phyloP scores from a whole-genome alignment of 768 basidiomycete species.

The Mycena latifolia region DNA sequence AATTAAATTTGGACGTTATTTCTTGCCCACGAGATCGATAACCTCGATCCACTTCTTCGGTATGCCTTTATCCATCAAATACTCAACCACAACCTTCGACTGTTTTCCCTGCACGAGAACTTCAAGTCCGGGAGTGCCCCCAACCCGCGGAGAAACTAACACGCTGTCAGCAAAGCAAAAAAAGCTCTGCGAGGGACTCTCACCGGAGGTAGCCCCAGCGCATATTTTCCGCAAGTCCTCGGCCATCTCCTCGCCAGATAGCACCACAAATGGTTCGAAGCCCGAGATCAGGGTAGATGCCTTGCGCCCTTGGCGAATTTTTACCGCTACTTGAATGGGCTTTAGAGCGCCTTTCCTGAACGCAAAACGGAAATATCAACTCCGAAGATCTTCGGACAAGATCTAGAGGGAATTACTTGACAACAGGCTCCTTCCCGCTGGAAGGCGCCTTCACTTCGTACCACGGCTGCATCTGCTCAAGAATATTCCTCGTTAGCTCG shows the following conservation, averaged over 20 bases:
- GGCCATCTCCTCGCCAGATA: conserved; percentile 78
- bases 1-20: conserved; percentile 10
- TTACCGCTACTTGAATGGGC: conserved; percentile 77
- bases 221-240: conserved; percentile 84
- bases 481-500: conserved; percentile 42
- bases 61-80: conserved; percentile 77
- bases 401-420: conserved; percentile 59
- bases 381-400: background rate
- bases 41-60: conserved; percentile 86
- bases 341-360: conserved; percentile 81
- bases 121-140: conserved; percentile 71
- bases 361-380: conserved; percentile 25
- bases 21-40: conserved; percentile 18
- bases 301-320: conserved; percentile 84
- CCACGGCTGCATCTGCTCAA: conserved; percentile 83
- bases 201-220: conserved; percentile 84
- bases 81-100: conserved; percentile 70
- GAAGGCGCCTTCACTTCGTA: conserved; percentile 66
- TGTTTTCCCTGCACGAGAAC: conserved; percentile 92
- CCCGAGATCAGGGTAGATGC: conserved; percentile 82
- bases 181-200: conserved; percentile 5
- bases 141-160: conserved; percentile 70
- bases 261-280: conserved; percentile 79
- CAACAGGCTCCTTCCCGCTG: conserved; percentile 62
- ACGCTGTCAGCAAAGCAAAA: background rate